Conservation (phyloP, 352 stramenopile species). For the Globisporangium paddicum region DNA sequence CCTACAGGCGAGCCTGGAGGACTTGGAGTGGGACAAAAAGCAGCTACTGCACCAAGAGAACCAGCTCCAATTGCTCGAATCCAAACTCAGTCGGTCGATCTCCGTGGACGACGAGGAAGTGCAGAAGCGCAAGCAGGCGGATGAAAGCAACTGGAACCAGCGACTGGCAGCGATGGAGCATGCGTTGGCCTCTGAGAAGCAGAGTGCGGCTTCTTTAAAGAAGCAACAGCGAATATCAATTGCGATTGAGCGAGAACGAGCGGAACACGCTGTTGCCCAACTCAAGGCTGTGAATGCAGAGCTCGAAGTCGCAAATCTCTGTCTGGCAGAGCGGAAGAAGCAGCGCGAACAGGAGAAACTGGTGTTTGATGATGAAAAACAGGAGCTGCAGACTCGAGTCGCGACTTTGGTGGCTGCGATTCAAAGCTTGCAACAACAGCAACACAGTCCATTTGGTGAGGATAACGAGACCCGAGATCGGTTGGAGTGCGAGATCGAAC, state of each 20-base stretch:
- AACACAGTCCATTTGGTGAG: neutral
- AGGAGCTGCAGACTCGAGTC: slow-evolving; percentile 20
- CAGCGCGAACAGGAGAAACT: slow-evolving; percentile 39
- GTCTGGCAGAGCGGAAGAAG: slow-evolving; percentile 59
- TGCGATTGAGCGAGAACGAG: slow-evolving; percentile 35
- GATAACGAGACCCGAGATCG: neutral
- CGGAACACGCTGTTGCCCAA: slow-evolving; percentile 34
- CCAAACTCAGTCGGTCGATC: slow-evolving; percentile 44
- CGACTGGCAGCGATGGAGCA: slow-evolving; percentile 51
- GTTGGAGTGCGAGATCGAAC: slow-evolving; percentile 1
- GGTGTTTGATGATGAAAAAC: slow-evolving; percentile 23
- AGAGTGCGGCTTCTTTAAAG: slow-evolving; percentile 30
- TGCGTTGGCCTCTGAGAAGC: slow-evolving; percentile 34
- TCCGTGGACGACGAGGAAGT: slow-evolving; percentile 44
- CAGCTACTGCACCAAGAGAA: slow-evolving; percentile 34
- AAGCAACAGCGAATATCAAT: slow-evolving; percentile 36
- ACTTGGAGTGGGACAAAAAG: slow-evolving; percentile 27
- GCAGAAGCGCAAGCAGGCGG: slow-evolving; percentile 27
- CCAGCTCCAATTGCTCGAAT: slow-evolving; percentile 42
- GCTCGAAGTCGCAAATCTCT: slow-evolving; percentile 68
- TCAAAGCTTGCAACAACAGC: neutral
- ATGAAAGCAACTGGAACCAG: slow-evolving; percentile 62
- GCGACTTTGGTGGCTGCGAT: slow-evolving; percentile 8
- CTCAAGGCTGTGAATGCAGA: slow-evolving; percentile 37
- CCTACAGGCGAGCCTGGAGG: slow-evolving; percentile 16